Percentiles rank a stretch among this genome's conserved stretches.
phyloP scores from a whole-genome alignment of 345 rosid species.

The Salix udensis region DNA sequence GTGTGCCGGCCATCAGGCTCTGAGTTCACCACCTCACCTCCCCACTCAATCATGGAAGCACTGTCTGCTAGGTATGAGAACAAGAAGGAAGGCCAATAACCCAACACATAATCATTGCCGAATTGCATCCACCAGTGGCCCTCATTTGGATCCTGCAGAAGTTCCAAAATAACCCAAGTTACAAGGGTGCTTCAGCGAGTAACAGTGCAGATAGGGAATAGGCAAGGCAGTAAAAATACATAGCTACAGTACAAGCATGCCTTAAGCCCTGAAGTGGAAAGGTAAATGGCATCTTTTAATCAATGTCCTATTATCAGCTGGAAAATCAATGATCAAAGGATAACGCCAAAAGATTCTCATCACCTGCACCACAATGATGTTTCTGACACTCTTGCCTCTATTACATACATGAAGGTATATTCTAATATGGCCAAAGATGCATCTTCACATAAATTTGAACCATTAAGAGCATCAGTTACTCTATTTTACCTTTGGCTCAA shows the following conservation, averaged over 20 bases:
- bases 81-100: constrained; percentile 94
- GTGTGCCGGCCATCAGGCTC: constrained; percentile 82
- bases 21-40: constrained; percentile 96
- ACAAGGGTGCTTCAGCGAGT: background rate
- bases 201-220: background rate
- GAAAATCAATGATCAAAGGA: background rate
- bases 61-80: constrained; percentile 89
- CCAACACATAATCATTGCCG: constrained; percentile 76
- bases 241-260: background rate
- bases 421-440: background rate
- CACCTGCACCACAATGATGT: constrained; percentile 8
- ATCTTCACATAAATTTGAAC: background rate
- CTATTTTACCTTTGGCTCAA: no score
- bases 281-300: background rate
- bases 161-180: background rate
- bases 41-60: constrained; percentile 98
- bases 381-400: constrained; percentile 17
- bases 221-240: background rate
- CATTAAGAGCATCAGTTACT: background rate
- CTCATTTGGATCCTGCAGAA: constrained; percentile 76
- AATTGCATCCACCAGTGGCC: constrained; percentile 99
- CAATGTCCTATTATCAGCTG: background rate
- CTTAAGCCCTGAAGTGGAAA: background rate
- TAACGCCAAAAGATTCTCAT: constrained; percentile 2
- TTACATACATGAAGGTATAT: background rate